Evolutionary conservation across 441 rosid species (phyloP).

Genomic region (Aleurites moluccanus): DNA sequence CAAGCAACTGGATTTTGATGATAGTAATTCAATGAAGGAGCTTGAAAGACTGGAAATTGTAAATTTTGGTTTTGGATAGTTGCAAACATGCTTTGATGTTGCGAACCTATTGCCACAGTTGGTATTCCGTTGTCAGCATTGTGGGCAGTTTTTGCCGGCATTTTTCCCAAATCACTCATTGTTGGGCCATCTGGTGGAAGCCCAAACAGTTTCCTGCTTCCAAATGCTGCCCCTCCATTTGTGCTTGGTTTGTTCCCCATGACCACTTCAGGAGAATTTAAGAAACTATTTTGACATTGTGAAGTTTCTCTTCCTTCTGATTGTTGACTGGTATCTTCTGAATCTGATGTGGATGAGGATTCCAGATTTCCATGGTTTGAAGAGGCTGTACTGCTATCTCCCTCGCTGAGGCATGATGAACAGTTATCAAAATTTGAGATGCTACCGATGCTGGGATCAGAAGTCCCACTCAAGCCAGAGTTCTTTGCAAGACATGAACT

Average conservation of each 20-base stretch:
- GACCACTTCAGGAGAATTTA: slow-evolving; percentile 38
- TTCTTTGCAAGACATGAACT: slow-evolving; percentile 33
- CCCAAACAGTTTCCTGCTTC: slow-evolving; percentile 34
- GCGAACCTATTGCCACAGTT: slow-evolving; percentile 40
- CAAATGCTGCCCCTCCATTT: slow-evolving; percentile 36
- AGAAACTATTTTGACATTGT: slow-evolving; percentile 40
- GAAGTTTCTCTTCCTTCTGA: slow-evolving; percentile 59
- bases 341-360: slow-evolving; percentile 78
- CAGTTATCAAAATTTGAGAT: slow-evolving; percentile 74
- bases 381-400: slow-evolving; percentile 63
- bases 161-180: slow-evolving; percentile 36
- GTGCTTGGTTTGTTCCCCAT: slow-evolving; percentile 36
- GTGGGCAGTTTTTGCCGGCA: slow-evolving; percentile 35
- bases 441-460: slow-evolving; percentile 45
- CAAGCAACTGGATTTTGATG: slow-evolving; percentile 85
- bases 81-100: slow-evolving; percentile 51
- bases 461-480: slow-evolving; percentile 30
- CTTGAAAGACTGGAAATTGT: slow-evolving; percentile 61
- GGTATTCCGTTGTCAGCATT: slow-evolving; percentile 42
- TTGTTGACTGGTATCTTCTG: slow-evolving; percentile 74
- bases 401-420: slow-evolving; percentile 83
- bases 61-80: slow-evolving; percentile 55
- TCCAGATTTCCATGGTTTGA: slow-evolving; percentile 63
- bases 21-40: slow-evolving; percentile 77
- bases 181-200: slow-evolving; percentile 38